Percentiles rank a stretch among this genome's conserved stretches.
phyloP scores from a whole-genome alignment of 2,329 filamentous ascomycete genomes.

The Nemania sp. region DNA sequence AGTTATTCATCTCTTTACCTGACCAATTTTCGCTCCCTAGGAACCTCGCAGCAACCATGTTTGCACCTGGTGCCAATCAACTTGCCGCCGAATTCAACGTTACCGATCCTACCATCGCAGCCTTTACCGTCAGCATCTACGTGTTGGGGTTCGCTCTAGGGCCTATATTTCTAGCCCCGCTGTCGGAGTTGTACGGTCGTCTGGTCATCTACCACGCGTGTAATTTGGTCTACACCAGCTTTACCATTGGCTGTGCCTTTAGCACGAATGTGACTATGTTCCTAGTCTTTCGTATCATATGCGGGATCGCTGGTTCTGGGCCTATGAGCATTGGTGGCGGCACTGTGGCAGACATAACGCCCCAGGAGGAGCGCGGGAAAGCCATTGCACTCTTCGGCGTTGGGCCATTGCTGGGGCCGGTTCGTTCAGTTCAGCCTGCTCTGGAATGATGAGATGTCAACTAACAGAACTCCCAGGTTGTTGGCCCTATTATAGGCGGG shows the following conservation, averaged over 20 bases:
- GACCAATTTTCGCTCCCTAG: background rate
- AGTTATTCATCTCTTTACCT: background rate
- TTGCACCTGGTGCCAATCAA: conserved; percentile 13
- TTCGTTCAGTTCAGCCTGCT: background rate
- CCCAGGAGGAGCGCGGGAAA: conserved; percentile 29
- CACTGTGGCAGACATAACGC: conserved; percentile 43
- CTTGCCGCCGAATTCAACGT: conserved; percentile 9
- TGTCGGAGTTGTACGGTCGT: conserved; percentile 48
- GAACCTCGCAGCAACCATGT: conserved; percentile 17
- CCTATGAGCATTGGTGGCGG: conserved; percentile 44
- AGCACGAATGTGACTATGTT: conserved; percentile 38
- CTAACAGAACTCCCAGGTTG: background rate
- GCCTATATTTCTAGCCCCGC: conserved; percentile 47
- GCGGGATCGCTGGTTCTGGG: conserved; percentile 37
- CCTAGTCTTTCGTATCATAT: conserved; percentile 42
- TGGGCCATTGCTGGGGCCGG: background rate
- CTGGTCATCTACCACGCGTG: conserved; percentile 39
- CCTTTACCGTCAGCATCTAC: conserved; percentile 27
- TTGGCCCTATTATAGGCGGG: conserved; percentile 36
- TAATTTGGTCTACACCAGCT: conserved; percentile 41
- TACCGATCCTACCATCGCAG: background rate
- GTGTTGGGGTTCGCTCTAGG: conserved; percentile 38
- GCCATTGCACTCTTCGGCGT: conserved; percentile 42
- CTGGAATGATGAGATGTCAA: background rate
- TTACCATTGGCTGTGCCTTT: conserved; percentile 41